A percentile compares a stretch with the other conserved stretches of the same genome.
These are phyloP conservation scores for Collybia sp. DNA, from an alignment of 768 basidiomycete genomes.

Conservation along the genomic window DNA sequence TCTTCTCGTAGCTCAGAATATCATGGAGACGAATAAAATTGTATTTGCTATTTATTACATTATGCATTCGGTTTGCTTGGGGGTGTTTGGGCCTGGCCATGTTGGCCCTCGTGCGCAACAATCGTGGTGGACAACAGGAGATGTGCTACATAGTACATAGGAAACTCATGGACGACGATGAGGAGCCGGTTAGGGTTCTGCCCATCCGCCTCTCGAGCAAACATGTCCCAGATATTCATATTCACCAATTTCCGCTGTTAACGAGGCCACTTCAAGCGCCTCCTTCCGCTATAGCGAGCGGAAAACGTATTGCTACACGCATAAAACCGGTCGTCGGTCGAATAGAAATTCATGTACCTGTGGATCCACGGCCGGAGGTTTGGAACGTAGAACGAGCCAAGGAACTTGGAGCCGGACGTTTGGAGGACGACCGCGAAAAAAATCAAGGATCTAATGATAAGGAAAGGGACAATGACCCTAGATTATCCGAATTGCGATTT, in stretches of 20 bases:
- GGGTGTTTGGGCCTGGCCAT: too few species aligned
- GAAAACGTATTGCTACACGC: constrained; percentile 74
- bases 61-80: too few species aligned
- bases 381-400: constrained; percentile 72
- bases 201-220: constrained; percentile 70
- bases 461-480: constrained; percentile 46
- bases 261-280: constrained; percentile 71
- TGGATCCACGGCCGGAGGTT: constrained; percentile 76
- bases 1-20: constrained; percentile 6
- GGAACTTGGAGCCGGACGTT: constrained; percentile 58
- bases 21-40: not conserved
- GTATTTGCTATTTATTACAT: not conserved
- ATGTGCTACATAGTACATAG: too few species aligned
- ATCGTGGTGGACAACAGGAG: too few species aligned
- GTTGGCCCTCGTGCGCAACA: too few species aligned
- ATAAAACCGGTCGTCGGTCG: constrained; percentile 58
- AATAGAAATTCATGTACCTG: constrained; percentile 76
- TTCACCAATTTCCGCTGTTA: constrained; percentile 81
- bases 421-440: constrained; percentile 76
- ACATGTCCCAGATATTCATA: constrained; percentile 58
- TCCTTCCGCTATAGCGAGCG: constrained; percentile 65
- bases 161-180: constrained; percentile 27
- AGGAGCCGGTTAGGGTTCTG: constrained; percentile 61
- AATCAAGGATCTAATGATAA: constrained; percentile 53
- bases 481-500: constrained; percentile 65